These are phyloP conservation scores for Podila minutissima DNA, from an alignment of 192 early-diverging fungal genomes.

Conservation along the genomic window DNA sequence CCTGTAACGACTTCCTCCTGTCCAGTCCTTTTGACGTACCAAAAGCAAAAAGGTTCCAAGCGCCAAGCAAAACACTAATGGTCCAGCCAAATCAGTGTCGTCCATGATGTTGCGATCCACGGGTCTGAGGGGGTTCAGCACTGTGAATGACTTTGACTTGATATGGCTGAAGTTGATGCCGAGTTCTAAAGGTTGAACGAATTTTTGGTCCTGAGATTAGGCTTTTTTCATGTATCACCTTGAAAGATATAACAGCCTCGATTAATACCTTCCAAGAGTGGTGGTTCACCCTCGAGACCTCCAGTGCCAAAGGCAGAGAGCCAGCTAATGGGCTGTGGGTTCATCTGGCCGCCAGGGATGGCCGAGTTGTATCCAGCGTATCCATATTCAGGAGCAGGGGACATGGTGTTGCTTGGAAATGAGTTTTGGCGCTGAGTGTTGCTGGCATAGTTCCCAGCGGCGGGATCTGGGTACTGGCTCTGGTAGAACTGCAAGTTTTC, in stretches of 20 bases:
- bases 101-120: conserved; percentile 90
- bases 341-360: conserved; percentile 37
- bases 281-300: conserved; percentile 92
- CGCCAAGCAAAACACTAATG: conserved; percentile 88
- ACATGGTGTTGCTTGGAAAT: conserved; percentile 31
- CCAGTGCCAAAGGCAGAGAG: conserved; percentile 89
- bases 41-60: conserved; percentile 92
- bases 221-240: too few species aligned
- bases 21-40: conserved; percentile 48
- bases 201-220: neutral
- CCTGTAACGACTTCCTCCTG: neutral
- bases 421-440: conserved; percentile 40
- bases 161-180: conserved; percentile 96
- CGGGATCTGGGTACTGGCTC: conserved; percentile 60
- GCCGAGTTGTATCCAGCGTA: conserved; percentile 40
- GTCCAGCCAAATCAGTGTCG: conserved; percentile 96
- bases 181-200: conserved; percentile 70
- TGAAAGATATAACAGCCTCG: neutral
- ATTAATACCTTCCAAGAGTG: conserved; percentile 83
- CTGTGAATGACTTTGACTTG: conserved; percentile 84
- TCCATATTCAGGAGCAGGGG: conserved; percentile 31
- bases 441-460: conserved; percentile 23
- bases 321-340: conserved; percentile 36
- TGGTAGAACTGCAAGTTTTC: conserved; percentile 68
- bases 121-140: conserved; percentile 84